phyloP scores from a whole-genome alignment of 2,329 filamentous ascomycete species.

The Claviceps humidiphila region DNA sequence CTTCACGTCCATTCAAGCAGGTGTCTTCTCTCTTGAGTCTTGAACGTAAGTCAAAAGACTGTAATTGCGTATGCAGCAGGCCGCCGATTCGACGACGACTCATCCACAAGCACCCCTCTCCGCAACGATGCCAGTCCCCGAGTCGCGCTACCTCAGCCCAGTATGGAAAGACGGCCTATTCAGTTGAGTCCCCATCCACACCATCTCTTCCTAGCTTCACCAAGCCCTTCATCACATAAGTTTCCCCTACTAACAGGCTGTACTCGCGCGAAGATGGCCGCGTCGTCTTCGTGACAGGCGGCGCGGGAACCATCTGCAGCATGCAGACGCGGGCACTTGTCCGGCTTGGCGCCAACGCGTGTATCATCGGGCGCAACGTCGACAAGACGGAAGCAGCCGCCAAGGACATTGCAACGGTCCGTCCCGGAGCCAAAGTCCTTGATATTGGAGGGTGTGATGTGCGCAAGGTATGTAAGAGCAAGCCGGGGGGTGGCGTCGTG shows the following conservation, averaged over 20 bases:
- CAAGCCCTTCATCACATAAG: neutral
- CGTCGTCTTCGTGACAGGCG: constrained; percentile 90
- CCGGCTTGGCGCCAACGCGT: constrained; percentile 81
- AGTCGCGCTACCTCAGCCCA: constrained; percentile 64
- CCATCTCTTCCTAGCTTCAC: neutral
- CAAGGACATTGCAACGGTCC: constrained; percentile 65
- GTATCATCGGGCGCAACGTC: constrained; percentile 80
- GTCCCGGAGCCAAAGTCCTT: constrained; percentile 69
- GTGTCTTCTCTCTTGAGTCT: too few relatives aligned
- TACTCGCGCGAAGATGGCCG: constrained; percentile 50
- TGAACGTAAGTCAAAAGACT: too few relatives aligned
- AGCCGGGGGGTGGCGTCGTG: constrained; percentile 1
- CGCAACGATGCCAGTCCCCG: constrained; percentile 49
- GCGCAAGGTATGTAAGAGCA: constrained; percentile 39
- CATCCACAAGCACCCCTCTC: neutral
- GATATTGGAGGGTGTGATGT: constrained; percentile 75
- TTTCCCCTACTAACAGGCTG: neutral
- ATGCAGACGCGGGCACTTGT: constrained; percentile 88
- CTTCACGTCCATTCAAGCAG: neutral
- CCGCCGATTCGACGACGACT: neutral
- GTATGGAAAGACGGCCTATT: constrained; percentile 85
- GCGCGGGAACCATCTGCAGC: constrained; percentile 85
- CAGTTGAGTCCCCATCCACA: constrained; percentile 30
- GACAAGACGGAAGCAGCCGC: constrained; percentile 78
- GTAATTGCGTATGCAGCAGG: too few relatives aligned